A percentile compares a stretch with the other conserved stretches of the same genome.
Evolutionary conservation across 306 rosid species (phyloP).

Genomic region (Fragaria vesca): DNA sequence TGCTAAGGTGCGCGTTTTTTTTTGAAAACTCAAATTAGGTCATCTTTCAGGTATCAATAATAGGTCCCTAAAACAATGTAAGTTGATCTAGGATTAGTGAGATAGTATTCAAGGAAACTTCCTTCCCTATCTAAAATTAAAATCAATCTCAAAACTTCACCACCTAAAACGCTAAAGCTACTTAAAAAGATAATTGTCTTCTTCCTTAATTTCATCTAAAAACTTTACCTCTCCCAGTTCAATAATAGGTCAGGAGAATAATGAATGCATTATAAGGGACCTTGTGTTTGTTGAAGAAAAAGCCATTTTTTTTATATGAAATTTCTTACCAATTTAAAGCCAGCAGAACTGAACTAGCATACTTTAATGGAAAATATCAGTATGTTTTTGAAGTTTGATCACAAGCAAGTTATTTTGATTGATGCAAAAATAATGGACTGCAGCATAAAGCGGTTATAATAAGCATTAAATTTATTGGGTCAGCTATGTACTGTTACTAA

Average conservation of each 20-base stretch:
- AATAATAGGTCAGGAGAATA: not conserved
- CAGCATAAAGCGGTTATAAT: not conserved
- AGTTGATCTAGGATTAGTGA: not conserved
- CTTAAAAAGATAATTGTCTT: not conserved
- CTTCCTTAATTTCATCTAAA: not conserved
- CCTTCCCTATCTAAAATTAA: not conserved
- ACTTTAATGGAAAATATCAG: not conserved
- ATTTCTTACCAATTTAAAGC: not conserved
- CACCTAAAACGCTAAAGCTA: not conserved
- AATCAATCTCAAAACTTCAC: not conserved
- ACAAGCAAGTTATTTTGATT: not conserved
- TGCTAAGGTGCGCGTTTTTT: not conserved
- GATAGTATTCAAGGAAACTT: not conserved
- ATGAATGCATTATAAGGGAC: not conserved
- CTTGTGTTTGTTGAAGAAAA: too few relatives aligned
- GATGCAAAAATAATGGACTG: not conserved
- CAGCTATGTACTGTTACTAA: constrained; percentile 1
- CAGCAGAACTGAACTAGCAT: not conserved
- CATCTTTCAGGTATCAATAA: not conserved
- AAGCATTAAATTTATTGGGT: not conserved
- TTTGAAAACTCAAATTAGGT: not conserved
- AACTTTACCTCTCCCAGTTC: not conserved
- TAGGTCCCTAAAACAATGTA: not conserved
- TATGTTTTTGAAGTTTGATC: not conserved
- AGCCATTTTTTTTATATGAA: too few relatives aligned